Evolutionary conservation across 257 asterid species (phyloP).

Genomic region (Salvia miltiorrhiza): DNA sequence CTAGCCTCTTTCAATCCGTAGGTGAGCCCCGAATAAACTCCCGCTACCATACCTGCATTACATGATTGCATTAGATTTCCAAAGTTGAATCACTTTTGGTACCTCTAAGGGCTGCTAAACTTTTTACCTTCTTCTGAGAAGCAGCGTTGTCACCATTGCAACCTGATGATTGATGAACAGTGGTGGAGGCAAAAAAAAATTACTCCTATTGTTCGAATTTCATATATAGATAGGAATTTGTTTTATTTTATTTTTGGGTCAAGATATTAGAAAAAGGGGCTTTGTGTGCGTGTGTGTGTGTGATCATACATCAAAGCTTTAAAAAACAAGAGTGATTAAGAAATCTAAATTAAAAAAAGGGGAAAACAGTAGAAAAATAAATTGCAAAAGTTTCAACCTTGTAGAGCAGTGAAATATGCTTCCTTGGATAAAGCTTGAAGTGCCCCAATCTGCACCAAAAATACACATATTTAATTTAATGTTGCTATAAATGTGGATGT

Average conservation of each 20-base stretch:
- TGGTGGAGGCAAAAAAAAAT: no score
- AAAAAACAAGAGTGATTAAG: not conserved
- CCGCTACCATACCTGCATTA: constrained; percentile 74
- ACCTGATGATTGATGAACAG: constrained; percentile 40
- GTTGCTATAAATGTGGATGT: no score
- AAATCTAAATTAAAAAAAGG: not conserved
- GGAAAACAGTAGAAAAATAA: no score
- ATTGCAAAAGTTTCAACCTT: constrained; percentile 28
- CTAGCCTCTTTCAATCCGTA: constrained; percentile 83
- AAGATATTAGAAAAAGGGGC: no score
- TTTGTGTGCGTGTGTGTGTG: no score
- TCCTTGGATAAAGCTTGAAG: constrained; percentile 78
- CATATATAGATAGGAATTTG: no score
- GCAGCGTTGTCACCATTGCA: constrained; percentile 35
- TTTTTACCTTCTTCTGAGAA: constrained; percentile 38
- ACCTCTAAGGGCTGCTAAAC: constrained; percentile 61
- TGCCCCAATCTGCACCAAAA: constrained; percentile 72
- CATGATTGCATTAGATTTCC: not conserved
- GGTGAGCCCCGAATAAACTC: constrained; percentile 79
- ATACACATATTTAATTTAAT: not conserved
- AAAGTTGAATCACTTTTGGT: not conserved
- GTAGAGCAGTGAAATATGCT: constrained; percentile 58
- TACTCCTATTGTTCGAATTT: no score
- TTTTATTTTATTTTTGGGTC: no score
- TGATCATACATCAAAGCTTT: not conserved